Evolutionary conservation across 208 protist genomes (phyloP), one percentile per base, ranked within the genome.

Genomic region (Trypanosomatidae sp.): DNA sequence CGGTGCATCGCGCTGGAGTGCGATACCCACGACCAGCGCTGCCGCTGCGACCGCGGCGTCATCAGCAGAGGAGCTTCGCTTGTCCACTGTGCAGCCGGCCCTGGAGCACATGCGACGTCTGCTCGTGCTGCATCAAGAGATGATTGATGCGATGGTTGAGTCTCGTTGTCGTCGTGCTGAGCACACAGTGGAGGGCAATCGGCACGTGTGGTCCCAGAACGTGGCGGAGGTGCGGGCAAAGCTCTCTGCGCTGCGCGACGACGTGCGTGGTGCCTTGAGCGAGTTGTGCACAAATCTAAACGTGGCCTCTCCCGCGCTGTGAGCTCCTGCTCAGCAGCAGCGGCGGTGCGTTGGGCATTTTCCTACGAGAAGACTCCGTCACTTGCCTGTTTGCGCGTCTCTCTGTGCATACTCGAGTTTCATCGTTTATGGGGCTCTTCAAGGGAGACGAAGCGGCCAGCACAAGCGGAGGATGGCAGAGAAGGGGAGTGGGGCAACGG

Each of bases 31-130:
- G 39, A 3, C 15, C 73, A 0, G 15, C 55, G 17, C 12, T 43
- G 28, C 15, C 12, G 30, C 58, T 66, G 19, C 39, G n/a, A 8
- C 60, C 30, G 46, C 65, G 41, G 49, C 9, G 19, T 43, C 44
- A 25, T 58, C 71, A 1, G 50, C 58, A 46, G 81, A 84, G 55
- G 72, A 74, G 55, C 58, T 88, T 28, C 82, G 76, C 25, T 55
- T 72, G 36, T 82, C 91, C 30, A 69, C 91, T 30, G 76, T 90
- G 75, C 77, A 89, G 67, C 85, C 89, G 22, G 76, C 87, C 22
- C 62, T 89, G 53, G 88, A 90, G 58, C 89, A 96, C 68, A 80
- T 96, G 66, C 86, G 82, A 6, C 89, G 89, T 7, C 74, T 96
- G 36, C 82, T 96, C 47, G 82, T 73, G 15, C 73, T 87, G 9